Evolutionary conservation across 1,139 yeast species (phyloP), one percentile per base, ranked within the genome.

Genomic region (Candida pseudoviswanathii): DNA sequence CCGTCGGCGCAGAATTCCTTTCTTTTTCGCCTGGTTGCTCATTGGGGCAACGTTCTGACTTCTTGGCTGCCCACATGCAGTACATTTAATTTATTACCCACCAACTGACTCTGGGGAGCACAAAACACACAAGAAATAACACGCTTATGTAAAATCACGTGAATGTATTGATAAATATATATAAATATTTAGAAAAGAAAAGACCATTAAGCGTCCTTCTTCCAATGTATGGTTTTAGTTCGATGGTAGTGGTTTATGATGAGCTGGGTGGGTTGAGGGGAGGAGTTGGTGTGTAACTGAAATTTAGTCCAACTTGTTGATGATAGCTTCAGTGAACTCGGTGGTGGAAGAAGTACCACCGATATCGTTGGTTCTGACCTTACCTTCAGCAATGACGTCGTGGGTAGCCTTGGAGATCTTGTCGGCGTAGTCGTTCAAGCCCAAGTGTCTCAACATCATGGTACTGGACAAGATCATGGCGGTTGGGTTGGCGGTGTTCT

Each of bases 401-500:
- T 89, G 88, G 58, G 96, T 91, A 54, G 98, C 98, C 66, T 81
- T 75, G 50, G 96, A 81, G 68, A 92, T 90, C 67, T 83, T 85
- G 75, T 89, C 90, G 61, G 97, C 97, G 59, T 85, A 80, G 47
- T 78, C 79, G 65, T 87, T 89, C 62, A 92, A 81, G 56, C 97
- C 97, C 68, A 92, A 82, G 74, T 92, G 98, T 78, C 97, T 89
- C 78, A 92, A 82, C 86, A 92, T 74, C 88, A 92, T 85, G 58
- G 92, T 75, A 47, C 96, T 83, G 52, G 96, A 89, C 67, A 92
- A 81, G 65, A 92, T 87, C 95, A 92, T 87, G 62, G 97, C 98
- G 56, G 98, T 90, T 72, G 99, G 99, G 85, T 94, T 94, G 59
- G 98, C 98, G 58, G 89, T 81, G 80, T 90, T 88, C 75, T 89